Evolutionary conservation across 1,139 yeast species (phyloP), one percentile per base, ranked within the genome.

Genomic region (Meyerozyma athensensis): DNA sequence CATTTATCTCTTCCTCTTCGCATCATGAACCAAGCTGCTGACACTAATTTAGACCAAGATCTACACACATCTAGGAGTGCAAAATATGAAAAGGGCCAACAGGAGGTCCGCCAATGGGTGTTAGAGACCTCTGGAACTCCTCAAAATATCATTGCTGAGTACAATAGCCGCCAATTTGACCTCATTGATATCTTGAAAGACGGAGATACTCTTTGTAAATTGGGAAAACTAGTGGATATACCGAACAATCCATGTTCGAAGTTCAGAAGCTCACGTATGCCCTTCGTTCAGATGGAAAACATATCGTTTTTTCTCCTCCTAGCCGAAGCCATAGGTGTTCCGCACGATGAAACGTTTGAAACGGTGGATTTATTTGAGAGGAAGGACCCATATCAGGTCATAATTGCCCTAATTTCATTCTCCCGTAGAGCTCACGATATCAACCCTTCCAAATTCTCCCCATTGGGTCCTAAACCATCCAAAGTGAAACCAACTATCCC

Each of bases 271-370:
- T 77, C 89, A n/a, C 66, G 65, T 36, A 80, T 86, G 83, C 92
- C 96, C 3, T 87, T 87, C 59, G 79, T 86, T 8, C 87, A 82
- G 61, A 86, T 86, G 95, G 96, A 87, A 54, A 86, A 86, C 51
- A 86, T 87, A 30, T 79, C 87, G 32, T 74, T 78, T 44, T 87
- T 86, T 52, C 62, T 87, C 24, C 59, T 67, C 12, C 75, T 81
- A 36, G 79, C 86, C 39, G 72, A 77, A 43, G 37, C 52, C 3
- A 63, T 81, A 33, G 92, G 94, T 1, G 80, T 87, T 3, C 87
- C 92, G 4, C 86, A 84, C 45, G 90, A 86, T 53, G 96, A 87
- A 54, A 63, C 84, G 35, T 87, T 87, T 54, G 92, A 84, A 48
- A 86, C 96, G 0, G 75, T 84, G 6, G 96, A 87, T 53, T 64